Evolutionary conservation across 441 rosid species (phyloP), one percentile per base, ranked within the genome.

Genomic region (Mallotus repandus): DNA sequence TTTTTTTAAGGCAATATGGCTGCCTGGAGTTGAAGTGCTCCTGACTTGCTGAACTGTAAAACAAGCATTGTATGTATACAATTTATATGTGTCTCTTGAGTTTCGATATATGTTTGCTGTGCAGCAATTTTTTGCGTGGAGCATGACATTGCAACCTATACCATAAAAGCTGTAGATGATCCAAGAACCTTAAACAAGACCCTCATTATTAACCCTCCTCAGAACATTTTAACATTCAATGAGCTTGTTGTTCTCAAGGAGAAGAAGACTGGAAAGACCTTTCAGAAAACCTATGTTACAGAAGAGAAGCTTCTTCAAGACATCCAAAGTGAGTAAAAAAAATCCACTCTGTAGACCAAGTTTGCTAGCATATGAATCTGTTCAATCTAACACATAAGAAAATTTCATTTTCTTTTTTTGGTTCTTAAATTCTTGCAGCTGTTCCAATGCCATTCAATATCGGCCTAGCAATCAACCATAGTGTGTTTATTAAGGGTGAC

Each of bases 181-280:
- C 86, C 87, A 14, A 79, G 89, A 82, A 89, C 96, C 25, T 63
- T 89, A 81, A 90, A 90, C 84, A 91, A 82, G 81, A 84, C 80
- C 69, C 77, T 91, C 62, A 79, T 81, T 56, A 57, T 91, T 48
- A 83, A 70, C 77, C 96, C 96, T 54, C 84, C 89, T 0, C 48
- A 57, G 66, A 91, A 89, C 78, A 80, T 76, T 25, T 79, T 81
- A 82, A 83, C 87, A 0, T 86, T 74, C 80, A 84, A 86, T 50
- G 89, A 88, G 64, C 86, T 89, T n/a, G 83, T 88, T 19, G 77
- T 85, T 14, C 79, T 88, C 15, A 85, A 84, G 89, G 91, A 89
- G 77, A 89, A 78, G 54, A 88, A 89, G 81, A 86, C 82, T 0
- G 86, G 86, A 45, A 90, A 77, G 67, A 82, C 86, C 66, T 81